Evolutionary conservation across 2,329 filamentous ascomycete genomes (phyloP), one percentile per base, ranked within the genome.

Genomic region (Penicillium sp.): DNA sequence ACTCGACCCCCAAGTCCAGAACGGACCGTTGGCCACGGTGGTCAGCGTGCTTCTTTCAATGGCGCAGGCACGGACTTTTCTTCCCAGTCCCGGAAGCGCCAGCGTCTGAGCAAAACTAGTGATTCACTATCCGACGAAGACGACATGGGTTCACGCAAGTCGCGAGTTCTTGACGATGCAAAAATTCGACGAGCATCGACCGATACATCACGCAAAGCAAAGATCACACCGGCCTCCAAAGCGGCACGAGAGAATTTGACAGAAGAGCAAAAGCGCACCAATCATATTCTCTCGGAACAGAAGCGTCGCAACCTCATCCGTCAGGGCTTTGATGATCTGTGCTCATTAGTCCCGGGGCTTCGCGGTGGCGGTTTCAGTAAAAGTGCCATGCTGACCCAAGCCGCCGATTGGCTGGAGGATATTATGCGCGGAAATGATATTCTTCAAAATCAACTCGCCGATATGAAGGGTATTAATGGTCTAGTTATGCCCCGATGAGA

Each of bases 201-300:
- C 53, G 40, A 65, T 3, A 61, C 60, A 15, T 59, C 57, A 44
- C 66, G 66, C 26, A 67, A 60, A 34, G 42, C 51, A 23, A 58
- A 53, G 50, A 39, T 56, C 29, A 49, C 55, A 22, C 49, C 52
- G 32, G 25, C 9, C 49, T 47, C 11, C 28, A 67, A 65, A 44
- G 30, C 57, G 3, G 38, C 56, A 2, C 59, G 83, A 16, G 76
- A 82, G 53, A 82, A 82, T 47, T 60, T 92, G 3, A 77, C 80
- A 0, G 84, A 90, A 50, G 80, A 84, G 43, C 84, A 92, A 62
- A 92, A 90, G 64, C 74, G 85, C 30, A 82, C 81, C 54, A 94
- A 95, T 51, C 86, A 93, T 57, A 92, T 94, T 48, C 74, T 81
- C 35, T 92, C 86, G 35, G 87, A 93, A 59, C 85, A 94, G 65